Evolutionary conservation across 306 rosid species (phyloP).

Genomic region (Malus asiatica): DNA sequence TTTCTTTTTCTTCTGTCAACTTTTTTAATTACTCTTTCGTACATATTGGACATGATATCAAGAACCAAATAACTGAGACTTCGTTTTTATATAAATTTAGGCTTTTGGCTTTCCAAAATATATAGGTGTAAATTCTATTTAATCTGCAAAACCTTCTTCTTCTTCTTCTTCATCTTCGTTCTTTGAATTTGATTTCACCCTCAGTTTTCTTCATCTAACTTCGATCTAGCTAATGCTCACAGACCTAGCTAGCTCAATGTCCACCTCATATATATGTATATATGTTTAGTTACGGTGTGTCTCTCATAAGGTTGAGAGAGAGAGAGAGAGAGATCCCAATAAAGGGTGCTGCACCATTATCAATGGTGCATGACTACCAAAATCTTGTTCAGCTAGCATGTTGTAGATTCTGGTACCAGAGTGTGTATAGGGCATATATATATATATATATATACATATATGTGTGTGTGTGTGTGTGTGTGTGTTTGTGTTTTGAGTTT

Average conservation of each 20-base stretch:
- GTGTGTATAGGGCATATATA: background rate
- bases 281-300: background rate
- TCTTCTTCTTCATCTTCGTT: background rate
- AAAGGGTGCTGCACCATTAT: background rate
- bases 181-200: background rate
- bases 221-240: background rate
- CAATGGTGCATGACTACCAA: background rate
- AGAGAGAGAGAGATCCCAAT: background rate
- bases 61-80: background rate
- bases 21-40: background rate
- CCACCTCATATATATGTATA: background rate
- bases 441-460: accelerated
- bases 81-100: background rate
- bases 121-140: background rate
- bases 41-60: background rate
- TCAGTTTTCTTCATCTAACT: background rate
- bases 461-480: background rate
- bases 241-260: background rate
- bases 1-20: background rate
- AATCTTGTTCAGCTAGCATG: background rate
- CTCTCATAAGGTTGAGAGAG: background rate
- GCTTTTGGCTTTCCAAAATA: background rate
- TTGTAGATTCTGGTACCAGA: background rate
- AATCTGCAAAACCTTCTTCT: background rate
- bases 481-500: background rate